These are phyloP conservation scores for Rhizodiscina lignyota DNA, from an alignment of 495 filamentous ascomycete genomes.

Conservation along the genomic window DNA sequence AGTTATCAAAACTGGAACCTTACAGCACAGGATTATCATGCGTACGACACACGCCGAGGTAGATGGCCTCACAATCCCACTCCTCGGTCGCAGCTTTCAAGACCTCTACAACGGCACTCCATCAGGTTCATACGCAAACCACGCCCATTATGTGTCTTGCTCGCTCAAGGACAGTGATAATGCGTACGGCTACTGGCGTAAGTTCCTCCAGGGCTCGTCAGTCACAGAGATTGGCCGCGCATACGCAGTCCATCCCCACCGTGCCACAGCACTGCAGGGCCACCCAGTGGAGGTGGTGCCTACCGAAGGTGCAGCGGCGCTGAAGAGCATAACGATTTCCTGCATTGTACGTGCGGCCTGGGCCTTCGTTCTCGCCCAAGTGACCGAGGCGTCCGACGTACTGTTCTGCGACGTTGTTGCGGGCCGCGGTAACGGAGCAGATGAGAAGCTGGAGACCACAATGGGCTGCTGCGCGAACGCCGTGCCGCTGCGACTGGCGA, in stretches of 20 bases:
- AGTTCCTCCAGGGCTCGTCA: conserved; percentile 33
- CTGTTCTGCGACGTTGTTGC: conserved; percentile 44
- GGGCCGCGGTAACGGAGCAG: conserved; percentile 22
- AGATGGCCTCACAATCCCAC: conserved; percentile 51
- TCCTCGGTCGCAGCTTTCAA: conserved; percentile 38
- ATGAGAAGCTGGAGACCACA: conserved; percentile 4
- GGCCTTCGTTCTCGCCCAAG: conserved; percentile 40
- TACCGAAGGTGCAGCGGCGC: too few relatives aligned
- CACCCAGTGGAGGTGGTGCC: too few relatives aligned
- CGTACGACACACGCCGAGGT: conserved; percentile 60
- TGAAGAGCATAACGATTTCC: conserved; percentile 37
- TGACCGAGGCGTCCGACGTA: conserved; percentile 30
- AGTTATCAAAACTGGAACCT: conserved; percentile 32
- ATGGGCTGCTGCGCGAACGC: conserved; percentile 10
- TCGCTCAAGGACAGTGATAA: too few relatives aligned
- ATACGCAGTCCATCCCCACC: too few relatives aligned
- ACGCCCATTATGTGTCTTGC: too few relatives aligned
- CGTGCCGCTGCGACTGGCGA: conserved; percentile 7
- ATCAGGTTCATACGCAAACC: conserved; percentile 30
- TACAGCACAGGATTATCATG: conserved; percentile 39
- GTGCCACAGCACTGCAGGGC: conserved; percentile 26
- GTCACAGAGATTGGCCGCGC: conserved; percentile 25
- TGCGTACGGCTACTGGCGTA: conserved; percentile 53
- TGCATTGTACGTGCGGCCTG: conserved; percentile 44
- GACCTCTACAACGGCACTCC: conserved; percentile 32